Percentiles rank a stretch among this genome's conserved stretches.
These are phyloP conservation scores for Trifolium repens DNA, from an alignment of 306 rosid species.

Conservation along the genomic window DNA sequence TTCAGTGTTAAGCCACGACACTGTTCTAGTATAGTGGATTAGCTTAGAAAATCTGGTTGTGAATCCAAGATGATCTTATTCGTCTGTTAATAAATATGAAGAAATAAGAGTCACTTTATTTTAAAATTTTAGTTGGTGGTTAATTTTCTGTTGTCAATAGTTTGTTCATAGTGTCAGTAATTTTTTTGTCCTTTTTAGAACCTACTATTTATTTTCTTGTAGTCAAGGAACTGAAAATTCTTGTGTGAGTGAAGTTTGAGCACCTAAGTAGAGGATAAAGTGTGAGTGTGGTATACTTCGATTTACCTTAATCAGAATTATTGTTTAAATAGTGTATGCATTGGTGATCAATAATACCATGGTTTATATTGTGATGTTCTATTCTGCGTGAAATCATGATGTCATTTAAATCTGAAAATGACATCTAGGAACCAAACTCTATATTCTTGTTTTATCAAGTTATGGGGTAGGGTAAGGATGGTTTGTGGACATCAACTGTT, in stretches of 20 bases:
- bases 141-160: constrained; percentile 8
- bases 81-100: not conserved
- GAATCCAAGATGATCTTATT: not conserved
- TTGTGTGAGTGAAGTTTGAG: constrained; percentile 23
- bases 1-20: not conserved
- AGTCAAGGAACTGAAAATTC: not conserved
- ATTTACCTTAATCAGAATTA: constrained; percentile 20
- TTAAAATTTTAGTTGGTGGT: not conserved
- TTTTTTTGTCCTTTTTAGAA: not conserved
- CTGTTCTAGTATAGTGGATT: not conserved
- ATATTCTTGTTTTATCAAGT: not conserved
- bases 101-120: not conserved
- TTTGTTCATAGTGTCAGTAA: not conserved
- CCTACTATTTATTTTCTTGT: not conserved
- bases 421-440: not conserved
- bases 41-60: not conserved
- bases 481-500: constrained; percentile 8
- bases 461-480: not conserved
- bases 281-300: not conserved
- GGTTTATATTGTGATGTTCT: constrained; percentile 6
- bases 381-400: not conserved
- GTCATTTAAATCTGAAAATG: constrained; percentile 10
- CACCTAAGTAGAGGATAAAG: not conserved
- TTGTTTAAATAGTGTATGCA: not conserved
- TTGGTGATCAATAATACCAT: constrained; percentile 2